phyloP scores from a whole-genome alignment of 2,329 filamentous ascomycete genomes.

The Talaromyces sp. region DNA sequence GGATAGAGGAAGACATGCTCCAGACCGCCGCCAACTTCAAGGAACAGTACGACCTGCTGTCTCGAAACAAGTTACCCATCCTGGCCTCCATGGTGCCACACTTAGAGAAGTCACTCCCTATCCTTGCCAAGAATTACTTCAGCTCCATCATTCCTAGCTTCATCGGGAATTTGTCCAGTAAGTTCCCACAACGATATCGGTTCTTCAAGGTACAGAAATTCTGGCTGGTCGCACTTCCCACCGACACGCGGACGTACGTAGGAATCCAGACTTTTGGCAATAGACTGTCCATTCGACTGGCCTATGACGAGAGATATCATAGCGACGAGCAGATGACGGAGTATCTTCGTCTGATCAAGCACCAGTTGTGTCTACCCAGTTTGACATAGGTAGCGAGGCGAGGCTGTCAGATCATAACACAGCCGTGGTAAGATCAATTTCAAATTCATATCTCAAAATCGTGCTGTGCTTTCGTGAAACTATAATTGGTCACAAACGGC shows the following conservation, averaged over 20 bases:
- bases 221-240: not conserved
- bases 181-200: not conserved
- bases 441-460: too few species aligned
- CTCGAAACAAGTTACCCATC: not conserved
- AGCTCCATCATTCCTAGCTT: not conserved
- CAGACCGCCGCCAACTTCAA: not conserved
- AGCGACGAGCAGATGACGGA: not conserved
- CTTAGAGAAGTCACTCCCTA: not conserved
- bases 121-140: not conserved
- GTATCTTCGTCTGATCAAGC: not conserved
- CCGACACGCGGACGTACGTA: not conserved
- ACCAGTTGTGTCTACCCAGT: too few species aligned
- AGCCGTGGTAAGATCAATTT: too few species aligned
- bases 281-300: not conserved
- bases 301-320: not conserved
- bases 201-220: not conserved
- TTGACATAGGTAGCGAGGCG: too few species aligned
- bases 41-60: not conserved
- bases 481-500: too few species aligned
- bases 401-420: too few species aligned
- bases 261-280: not conserved
- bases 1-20: not conserved
- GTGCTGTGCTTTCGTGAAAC: too few species aligned
- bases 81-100: not conserved
- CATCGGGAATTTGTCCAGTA: not conserved